Percentiles rank a stretch among this genome's conserved stretches.
Evolutionary conservation across 306 rosid species (phyloP).

Genomic region (Rosa lucieae): DNA sequence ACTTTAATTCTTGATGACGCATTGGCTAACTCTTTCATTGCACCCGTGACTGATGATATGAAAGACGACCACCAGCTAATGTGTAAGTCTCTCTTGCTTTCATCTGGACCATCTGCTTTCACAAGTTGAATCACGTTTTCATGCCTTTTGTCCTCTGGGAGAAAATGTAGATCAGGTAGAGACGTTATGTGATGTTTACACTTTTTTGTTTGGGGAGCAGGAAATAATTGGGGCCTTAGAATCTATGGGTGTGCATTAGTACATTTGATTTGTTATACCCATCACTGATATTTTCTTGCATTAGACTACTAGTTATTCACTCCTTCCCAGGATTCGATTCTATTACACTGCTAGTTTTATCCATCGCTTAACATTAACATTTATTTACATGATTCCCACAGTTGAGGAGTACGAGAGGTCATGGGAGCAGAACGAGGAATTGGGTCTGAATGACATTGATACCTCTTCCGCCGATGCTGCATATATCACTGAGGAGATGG

Average conservation of each 20-base stretch:
- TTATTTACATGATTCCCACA: conserved; percentile 16
- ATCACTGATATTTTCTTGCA: no score
- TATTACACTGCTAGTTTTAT: neutral
- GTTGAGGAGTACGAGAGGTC: conserved; percentile 90
- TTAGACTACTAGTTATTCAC: neutral
- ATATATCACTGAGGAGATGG: conserved; percentile 36
- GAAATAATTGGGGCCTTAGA: neutral
- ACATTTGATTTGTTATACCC: neutral
- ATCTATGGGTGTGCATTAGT: neutral
- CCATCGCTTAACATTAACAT: neutral
- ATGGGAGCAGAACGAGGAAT: conserved; percentile 93
- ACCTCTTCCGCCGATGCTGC: conserved; percentile 87
- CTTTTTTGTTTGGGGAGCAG: neutral
- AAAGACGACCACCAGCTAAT: conserved; percentile 75
- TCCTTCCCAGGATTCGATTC: conserved; percentile 15
- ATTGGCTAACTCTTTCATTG: conserved; percentile 82
- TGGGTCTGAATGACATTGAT: conserved; percentile 93
- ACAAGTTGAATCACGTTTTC: neutral
- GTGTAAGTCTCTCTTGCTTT: conserved; percentile 50
- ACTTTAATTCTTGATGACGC: conserved; percentile 91
- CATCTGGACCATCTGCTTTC: neutral
- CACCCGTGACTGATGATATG: conserved; percentile 85
- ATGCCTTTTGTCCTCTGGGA: no score
- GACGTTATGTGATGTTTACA: neutral
- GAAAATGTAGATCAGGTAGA: neutral